Conservation (phyloP, 768 basidiomycete species). For the Cystofilobasidium capitatum region DNA sequence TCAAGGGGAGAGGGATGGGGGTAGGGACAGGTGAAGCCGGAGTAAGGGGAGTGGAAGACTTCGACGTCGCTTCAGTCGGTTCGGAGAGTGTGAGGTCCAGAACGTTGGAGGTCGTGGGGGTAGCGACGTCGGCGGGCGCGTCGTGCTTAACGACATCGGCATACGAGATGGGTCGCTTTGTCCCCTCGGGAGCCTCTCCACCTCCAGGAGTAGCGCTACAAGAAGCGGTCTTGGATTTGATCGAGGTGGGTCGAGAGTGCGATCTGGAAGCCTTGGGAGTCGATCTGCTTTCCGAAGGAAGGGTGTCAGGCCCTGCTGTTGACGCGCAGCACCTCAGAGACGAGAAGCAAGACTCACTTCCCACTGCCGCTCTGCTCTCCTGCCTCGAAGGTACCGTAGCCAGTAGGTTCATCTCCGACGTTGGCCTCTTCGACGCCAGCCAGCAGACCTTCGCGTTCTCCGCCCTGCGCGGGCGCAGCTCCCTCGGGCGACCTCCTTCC, state of each 20-base stretch:
- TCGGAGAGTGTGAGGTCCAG: not conserved
- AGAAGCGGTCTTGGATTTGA: not conserved
- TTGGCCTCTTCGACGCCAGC: not conserved
- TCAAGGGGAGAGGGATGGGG: not conserved
- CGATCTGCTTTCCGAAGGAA: not conserved
- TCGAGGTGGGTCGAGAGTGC: too few relatives aligned
- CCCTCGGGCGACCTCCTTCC: not conserved
- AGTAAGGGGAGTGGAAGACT: not conserved
- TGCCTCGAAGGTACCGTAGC: not conserved
- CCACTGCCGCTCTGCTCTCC: not conserved
- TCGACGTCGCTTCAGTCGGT: not conserved
- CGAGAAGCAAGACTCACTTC: not conserved
- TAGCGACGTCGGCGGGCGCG: not conserved
- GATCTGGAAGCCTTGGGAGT: not conserved
- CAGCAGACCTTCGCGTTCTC: not conserved
- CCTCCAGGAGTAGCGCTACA: not conserved
- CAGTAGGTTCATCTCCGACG: not conserved
- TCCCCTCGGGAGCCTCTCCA: not conserved
- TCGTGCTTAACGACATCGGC: not conserved
- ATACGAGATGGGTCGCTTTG: constrained; percentile 2
- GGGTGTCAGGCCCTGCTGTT: not conserved
- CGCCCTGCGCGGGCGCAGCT: not conserved
- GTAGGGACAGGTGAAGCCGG: not conserved
- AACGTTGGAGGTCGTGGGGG: not conserved
- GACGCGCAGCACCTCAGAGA: not conserved